Base-by-base conservation (phyloP, 345 rosid species). In the Dovyalis caffra region DNA sequence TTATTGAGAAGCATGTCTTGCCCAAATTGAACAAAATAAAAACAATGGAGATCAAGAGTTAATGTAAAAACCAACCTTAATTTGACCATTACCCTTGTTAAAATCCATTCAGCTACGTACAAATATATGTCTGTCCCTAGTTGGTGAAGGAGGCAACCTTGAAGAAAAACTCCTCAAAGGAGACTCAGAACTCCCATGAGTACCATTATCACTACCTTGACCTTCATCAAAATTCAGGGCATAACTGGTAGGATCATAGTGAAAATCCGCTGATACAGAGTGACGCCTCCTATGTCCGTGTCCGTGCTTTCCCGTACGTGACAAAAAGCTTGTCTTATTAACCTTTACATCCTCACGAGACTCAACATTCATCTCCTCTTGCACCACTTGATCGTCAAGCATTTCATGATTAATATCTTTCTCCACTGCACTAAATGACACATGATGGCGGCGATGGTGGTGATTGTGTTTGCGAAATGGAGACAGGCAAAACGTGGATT, bases 181-280 rank as follows among this genome's bases (percentile, higher is more conserved):
- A 8, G 26, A 38, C 56, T 75, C 82, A 5, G 4, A 14, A 43
- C 15, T 14, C n/a, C n/a, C n/a, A 43, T 63, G 21, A 21, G 3
- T 72, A 1, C 26, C 23, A 1, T n/a, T 5, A 10, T 15, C 28
- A 6, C 66, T 64, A 10, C 56, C 58, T 0, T 15, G 18, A 3
- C 84, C 84, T 2, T 84, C 86, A 2, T 88, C 89, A 18, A 88
- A 88, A 72, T 88, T 88, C 47, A 86, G 63, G 1, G 91, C 73
- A 67, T 88, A 88, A 61, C 86, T 88, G 58, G 51, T 66, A 1
- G 87, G 77, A 62, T 88, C 85, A 33, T 88, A 88, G 6, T 29
- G 74, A 43, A 84, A 83, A 21, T 77, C 83, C 1, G 66, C 74
- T 1, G 85, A 73, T 1, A 64, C 1, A 6, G 84, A 73, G 71